A percentile compares a stretch with the other conserved stretches of the same genome.
These are phyloP conservation scores for Penicillium cosmopolitanum DNA, from an alignment of 495 filamentous ascomycete species.

Conservation along the genomic window DNA sequence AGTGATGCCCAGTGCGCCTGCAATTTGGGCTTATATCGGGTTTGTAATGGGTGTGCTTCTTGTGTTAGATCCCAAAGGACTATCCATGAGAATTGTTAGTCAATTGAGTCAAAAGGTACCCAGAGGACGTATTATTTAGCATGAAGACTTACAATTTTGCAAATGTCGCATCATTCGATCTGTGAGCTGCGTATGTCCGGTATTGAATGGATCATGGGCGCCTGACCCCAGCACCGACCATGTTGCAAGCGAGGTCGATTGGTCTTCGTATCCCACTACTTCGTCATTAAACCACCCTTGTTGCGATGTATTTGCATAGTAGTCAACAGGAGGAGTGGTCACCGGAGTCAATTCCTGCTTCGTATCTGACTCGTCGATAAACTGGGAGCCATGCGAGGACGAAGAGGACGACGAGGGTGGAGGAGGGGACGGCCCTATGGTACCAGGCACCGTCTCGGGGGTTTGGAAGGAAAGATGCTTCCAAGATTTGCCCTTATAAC, in stretches of 20 bases:
- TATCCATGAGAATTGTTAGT: slow-evolving; percentile 24
- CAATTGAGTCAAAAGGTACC: not conserved
- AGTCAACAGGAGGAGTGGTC: slow-evolving; percentile 4
- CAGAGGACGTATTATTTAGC: not conserved
- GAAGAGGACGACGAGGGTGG: slow-evolving; percentile 12
- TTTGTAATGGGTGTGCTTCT: slow-evolving; percentile 46
- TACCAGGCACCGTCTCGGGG: slow-evolving; percentile 32
- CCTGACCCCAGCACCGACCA: slow-evolving; percentile 39
- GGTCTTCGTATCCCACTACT: slow-evolving; percentile 15
- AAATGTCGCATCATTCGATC: slow-evolving; percentile 50
- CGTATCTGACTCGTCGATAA: slow-evolving; percentile 9
- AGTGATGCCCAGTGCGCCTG: slow-evolving; percentile 47
- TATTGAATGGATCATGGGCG: slow-evolving; percentile 46
- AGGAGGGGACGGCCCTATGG: slow-evolving; percentile 19
- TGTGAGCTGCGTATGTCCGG: slow-evolving; percentile 45
- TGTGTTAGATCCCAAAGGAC: slow-evolving; percentile 48
- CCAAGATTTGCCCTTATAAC: slow-evolving; percentile 49
- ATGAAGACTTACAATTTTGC: slow-evolving; percentile 40
- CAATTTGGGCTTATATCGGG: slow-evolving; percentile 41
- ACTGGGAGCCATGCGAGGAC: slow-evolving; percentile 16
- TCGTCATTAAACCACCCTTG: slow-evolving; percentile 17
- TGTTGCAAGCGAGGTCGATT: slow-evolving; percentile 11
- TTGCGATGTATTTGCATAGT: slow-evolving; percentile 16
- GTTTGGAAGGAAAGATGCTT: slow-evolving; percentile 48
- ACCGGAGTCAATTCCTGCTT: slow-evolving; percentile 20